These are phyloP conservation scores for Hygrocybe punicea DNA, from an alignment of 768 basidiomycete species.

Conservation along the genomic window DNA sequence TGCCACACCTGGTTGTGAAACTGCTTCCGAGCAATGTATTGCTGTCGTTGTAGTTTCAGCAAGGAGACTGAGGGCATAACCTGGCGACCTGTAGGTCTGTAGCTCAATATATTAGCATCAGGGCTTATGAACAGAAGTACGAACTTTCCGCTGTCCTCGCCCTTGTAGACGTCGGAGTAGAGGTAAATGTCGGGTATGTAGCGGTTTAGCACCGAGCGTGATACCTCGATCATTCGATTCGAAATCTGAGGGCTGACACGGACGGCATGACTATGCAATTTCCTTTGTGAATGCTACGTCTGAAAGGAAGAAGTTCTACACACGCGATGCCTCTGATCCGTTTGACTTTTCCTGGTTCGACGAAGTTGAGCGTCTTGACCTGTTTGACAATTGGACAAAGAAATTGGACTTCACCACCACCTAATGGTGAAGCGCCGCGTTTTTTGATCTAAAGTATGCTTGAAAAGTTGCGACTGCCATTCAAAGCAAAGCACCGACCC, in stretches of 20 bases:
- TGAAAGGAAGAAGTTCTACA: constrained; percentile 31
- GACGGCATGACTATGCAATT: constrained; percentile 73
- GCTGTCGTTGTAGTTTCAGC: constrained; percentile 91
- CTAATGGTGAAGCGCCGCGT: constrained; percentile 85
- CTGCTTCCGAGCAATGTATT: constrained; percentile 82
- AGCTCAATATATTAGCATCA: not conserved
- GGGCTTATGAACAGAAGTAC: constrained; percentile 28
- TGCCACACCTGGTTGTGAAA: constrained; percentile 75
- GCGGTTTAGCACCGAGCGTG: constrained; percentile 88
- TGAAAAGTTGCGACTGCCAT: not conserved
- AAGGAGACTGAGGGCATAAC: constrained; percentile 86
- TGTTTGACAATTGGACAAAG: constrained; percentile 90
- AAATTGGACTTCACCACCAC: constrained; percentile 93
- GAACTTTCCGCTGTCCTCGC: constrained; percentile 94
- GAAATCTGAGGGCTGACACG: constrained; percentile 97
- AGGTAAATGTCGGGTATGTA: constrained; percentile 98
- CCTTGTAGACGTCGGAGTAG: constrained; percentile 97
- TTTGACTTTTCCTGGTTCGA: constrained; percentile 87
- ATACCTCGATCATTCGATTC: constrained; percentile 94
- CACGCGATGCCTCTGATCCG: constrained; percentile 95
- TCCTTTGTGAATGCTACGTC: constrained; percentile 6
- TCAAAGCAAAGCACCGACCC: constrained; percentile 43
- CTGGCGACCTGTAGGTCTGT: constrained; percentile 69
- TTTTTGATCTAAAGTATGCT: constrained; percentile 72
- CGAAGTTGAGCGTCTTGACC: constrained; percentile 88